Evolutionary conservation across 306 rosid species (phyloP).

Genomic region (Aeschynomene evenia): DNA sequence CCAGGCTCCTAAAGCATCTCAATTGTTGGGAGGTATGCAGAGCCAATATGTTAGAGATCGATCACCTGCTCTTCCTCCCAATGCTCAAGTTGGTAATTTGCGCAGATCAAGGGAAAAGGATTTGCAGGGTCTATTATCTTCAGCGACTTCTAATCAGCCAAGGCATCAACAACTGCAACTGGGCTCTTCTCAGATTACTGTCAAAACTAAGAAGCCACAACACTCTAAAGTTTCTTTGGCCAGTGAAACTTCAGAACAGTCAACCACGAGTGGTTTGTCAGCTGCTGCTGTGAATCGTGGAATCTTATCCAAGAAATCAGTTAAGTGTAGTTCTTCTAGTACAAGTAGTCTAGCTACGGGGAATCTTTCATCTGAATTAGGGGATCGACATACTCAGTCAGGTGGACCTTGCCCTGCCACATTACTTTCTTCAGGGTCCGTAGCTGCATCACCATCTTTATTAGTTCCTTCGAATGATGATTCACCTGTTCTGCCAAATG

Average conservation of each 20-base stretch:
- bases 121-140: conserved; percentile 45
- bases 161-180: conserved; percentile 40
- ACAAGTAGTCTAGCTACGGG: conserved; percentile 40
- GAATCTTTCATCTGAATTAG: conserved; percentile 43
- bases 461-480: conserved; percentile 49
- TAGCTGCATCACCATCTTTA: conserved; percentile 43
- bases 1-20: conserved; percentile 45
- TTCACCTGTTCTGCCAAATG: conserved; percentile 32
- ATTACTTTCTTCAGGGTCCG: conserved; percentile 43
- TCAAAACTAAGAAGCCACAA: conserved; percentile 39
- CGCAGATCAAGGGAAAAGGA: conserved; percentile 53
- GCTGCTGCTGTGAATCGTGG: conserved; percentile 80
- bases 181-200: conserved; percentile 40
- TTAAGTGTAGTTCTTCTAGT: conserved; percentile 38
- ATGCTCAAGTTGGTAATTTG: conserved; percentile 39
- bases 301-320: conserved; percentile 51
- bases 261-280: conserved; percentile 62
- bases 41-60: conserved; percentile 53
- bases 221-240: conserved; percentile 39
- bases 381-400: conserved; percentile 42
- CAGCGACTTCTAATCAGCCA: conserved; percentile 43
- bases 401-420: conserved; percentile 44
- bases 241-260: conserved; percentile 50
- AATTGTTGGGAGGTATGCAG: conserved; percentile 44
- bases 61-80: conserved; percentile 37